phyloP scores from a whole-genome alignment of 108 stramenopile species.

The Bacterosira constricta region DNA sequence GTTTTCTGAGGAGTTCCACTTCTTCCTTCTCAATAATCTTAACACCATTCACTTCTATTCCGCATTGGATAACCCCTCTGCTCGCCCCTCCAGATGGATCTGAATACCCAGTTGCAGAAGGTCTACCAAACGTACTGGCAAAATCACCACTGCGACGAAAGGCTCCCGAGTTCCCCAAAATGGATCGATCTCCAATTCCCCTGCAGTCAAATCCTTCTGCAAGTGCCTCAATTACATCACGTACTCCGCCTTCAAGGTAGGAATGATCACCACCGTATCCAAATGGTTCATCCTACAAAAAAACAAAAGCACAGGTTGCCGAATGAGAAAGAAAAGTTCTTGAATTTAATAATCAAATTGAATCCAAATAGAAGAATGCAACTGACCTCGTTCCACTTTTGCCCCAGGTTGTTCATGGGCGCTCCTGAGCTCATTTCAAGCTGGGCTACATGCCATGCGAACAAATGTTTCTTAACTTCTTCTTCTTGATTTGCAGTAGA shows the following conservation, averaged over 20 bases:
- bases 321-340: background rate
- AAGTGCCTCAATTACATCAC: conserved; percentile 69
- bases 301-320: background rate
- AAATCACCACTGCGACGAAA: conserved; percentile 42
- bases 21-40: conserved; percentile 51
- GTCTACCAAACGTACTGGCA: conserved; percentile 16
- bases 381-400: conserved; percentile 84
- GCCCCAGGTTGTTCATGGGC: conserved; percentile 69
- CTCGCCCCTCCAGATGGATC: background rate
- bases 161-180: background rate
- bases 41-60: conserved; percentile 46
- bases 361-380: background rate
- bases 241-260: conserved; percentile 79
- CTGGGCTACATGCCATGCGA: conserved; percentile 89
- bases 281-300: conserved; percentile 73
- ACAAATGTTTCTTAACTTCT: conserved; percentile 49
- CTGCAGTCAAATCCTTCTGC: conserved; percentile 79
- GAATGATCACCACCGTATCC: conserved; percentile 93
- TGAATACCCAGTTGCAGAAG: background rate
- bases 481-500: conserved; percentile 4
- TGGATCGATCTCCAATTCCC: conserved; percentile 37
- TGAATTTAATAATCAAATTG: background rate
- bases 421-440: conserved; percentile 91
- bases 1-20: conserved; percentile 18
- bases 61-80: conserved; percentile 47